A percentile compares a stretch with the other conserved stretches of the same genome.
These are phyloP conservation scores for Cutaneotrichosporon sp. DNA, from an alignment of 1,284 basidiomycete genomes.

Conservation along the genomic window DNA sequence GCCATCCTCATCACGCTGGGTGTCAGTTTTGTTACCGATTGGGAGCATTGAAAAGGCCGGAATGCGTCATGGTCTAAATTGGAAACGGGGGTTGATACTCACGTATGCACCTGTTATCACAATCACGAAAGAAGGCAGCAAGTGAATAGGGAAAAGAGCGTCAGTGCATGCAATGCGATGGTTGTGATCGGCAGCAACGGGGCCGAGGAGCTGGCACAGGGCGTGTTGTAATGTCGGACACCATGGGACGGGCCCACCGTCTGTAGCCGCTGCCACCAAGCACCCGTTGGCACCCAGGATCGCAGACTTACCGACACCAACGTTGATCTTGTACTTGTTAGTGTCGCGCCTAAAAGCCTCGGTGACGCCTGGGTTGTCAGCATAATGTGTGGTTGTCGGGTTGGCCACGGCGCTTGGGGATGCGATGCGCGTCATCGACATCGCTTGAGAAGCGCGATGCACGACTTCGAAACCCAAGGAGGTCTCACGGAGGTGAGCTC, in stretches of 20 bases:
- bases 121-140: not conserved
- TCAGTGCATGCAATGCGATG: not conserved
- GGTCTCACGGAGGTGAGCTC: too few species aligned
- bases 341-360: conserved; percentile 71
- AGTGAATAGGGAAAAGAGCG: not conserved
- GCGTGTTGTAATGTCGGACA: too few species aligned
- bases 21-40: conserved; percentile 4
- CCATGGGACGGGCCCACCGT: too few species aligned
- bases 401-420: not conserved
- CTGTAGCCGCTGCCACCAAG: too few species aligned
- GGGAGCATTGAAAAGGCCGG: too few species aligned
- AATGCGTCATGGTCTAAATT: too few species aligned
- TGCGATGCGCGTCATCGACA: not conserved
- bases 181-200: conserved; percentile 3
- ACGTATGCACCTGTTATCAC: conserved; percentile 6
- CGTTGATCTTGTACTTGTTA: conserved; percentile 88
- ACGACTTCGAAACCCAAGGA: too few species aligned
- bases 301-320: conserved; percentile 68
- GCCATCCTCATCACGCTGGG: conserved; percentile 84
- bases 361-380: conserved; percentile 36
- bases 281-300: too few species aligned
- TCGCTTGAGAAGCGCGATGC: too few species aligned
- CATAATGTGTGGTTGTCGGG: not conserved
- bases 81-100: not conserved
- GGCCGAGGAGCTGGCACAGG: not conserved